A percentile compares a stretch with the other conserved stretches of the same genome.
Conservation (phyloP, 1,139 yeast species). For the Entelexis paramagnoliae region DNA sequence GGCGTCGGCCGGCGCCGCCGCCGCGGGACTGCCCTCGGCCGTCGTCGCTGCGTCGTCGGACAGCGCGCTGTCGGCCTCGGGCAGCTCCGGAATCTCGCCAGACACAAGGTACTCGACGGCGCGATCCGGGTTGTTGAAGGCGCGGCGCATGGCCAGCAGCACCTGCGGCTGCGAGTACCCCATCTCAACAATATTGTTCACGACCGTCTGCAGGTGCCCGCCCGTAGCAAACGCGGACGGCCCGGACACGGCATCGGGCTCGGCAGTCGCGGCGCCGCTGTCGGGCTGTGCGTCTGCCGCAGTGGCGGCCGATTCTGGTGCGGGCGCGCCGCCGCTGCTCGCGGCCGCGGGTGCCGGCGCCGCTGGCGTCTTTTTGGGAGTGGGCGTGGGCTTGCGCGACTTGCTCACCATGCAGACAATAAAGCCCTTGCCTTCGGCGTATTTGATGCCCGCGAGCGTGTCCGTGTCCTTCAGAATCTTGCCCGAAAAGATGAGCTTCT, state of each 20-base stretch:
- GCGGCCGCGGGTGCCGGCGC: slow-evolving; percentile 22
- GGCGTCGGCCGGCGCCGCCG: neutral
- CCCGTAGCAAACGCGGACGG: slow-evolving; percentile 46
- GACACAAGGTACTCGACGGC: slow-evolving; percentile 91
- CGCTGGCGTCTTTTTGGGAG: slow-evolving; percentile 17
- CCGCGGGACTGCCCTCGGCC: neutral
- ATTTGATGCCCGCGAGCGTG: slow-evolving; percentile 56
- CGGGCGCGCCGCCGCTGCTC: slow-evolving; percentile 7
- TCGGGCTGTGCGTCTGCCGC: neutral
- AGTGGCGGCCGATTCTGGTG: neutral
- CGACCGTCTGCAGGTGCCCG: slow-evolving; percentile 53
- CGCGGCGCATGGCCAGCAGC: slow-evolving; percentile 85
- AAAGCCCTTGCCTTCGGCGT: slow-evolving; percentile 75
- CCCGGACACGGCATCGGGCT: slow-evolving; percentile 25
- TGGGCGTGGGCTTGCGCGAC: slow-evolving; percentile 28
- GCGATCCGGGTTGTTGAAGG: slow-evolving; percentile 94
- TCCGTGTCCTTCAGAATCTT: slow-evolving; percentile 81
- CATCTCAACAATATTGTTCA: slow-evolving; percentile 85
- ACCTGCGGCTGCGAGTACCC: slow-evolving; percentile 86
- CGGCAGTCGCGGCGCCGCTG: neutral
- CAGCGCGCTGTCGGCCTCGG: slow-evolving; percentile 7
- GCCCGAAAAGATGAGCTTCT: slow-evolving; percentile 75
- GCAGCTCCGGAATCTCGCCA: slow-evolving; percentile 65
- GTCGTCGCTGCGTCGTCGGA: slow-evolving; percentile 23
- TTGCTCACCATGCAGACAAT: slow-evolving; percentile 80